A percentile compares a stretch with the other conserved stretches of the same genome.
phyloP scores from a whole-genome alignment of 192 early-diverging fungal genomes.

The Mortierella hygrophila region DNA sequence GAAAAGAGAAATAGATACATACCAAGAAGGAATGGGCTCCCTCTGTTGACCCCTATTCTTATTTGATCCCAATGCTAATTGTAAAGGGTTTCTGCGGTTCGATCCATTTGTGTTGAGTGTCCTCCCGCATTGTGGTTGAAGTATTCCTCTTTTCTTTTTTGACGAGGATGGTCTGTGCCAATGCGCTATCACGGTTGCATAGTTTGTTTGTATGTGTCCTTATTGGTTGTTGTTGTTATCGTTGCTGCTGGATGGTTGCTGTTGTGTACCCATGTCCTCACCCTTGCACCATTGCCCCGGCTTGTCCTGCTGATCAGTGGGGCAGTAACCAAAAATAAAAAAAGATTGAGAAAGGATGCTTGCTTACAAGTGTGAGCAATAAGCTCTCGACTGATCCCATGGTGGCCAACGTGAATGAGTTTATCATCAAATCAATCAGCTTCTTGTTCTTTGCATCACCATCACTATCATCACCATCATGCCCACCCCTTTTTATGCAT shows the following conservation, averaged over 20 bases:
- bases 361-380: not conserved
- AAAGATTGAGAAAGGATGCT: not conserved
- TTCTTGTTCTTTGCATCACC: no score
- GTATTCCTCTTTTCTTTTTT: not conserved
- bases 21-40: not conserved
- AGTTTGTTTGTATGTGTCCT: not conserved
- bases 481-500: no score
- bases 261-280: not conserved
- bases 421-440: no score
- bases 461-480: no score
- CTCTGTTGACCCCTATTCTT: not conserved
- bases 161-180: not conserved
- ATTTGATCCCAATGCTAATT: not conserved
- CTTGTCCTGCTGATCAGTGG: not conserved
- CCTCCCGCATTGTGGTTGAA: not conserved
- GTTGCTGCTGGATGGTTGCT: no score
- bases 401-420: no score
- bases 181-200: not conserved
- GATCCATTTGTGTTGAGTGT: not conserved
- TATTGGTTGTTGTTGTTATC: not conserved
- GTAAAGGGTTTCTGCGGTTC: not conserved
- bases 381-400: no score
- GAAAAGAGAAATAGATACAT: not conserved
- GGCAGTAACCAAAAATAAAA: not conserved
- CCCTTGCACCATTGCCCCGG: not conserved